Base-by-base conservation (phyloP, 1,284 basidiomycete species). In the Bondarzewia mesenterica region DNA sequence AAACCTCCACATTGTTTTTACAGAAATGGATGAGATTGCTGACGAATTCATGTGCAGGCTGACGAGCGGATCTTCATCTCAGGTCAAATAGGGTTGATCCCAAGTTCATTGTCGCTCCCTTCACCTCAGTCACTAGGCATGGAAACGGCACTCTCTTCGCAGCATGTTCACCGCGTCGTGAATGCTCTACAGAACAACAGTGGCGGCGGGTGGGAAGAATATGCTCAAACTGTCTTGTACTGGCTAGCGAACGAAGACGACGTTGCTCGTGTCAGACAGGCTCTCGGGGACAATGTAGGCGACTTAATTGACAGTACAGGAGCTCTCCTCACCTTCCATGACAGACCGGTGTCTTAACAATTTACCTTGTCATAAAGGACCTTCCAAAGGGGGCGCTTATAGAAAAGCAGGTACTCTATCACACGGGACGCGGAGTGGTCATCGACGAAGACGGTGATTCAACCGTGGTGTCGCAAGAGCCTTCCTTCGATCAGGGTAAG, bases 41-140 rank as follows among this genome's bases (percentile, higher is more conserved):
- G n/a, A 29, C 36, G 8, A 23, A 23, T 1, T 37, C n/a, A 49
- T 48, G 27, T 23, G 21, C 29, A 93, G 88, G 80, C 75, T 37
- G 80, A 79, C 50, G 77, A 86, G 47, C 80, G 80, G 3, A 70
- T 93, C 7, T 92, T 89, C 58, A 74, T 99, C 49, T 95, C 96
- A 0, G 96, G 96, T 3, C 96, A 99, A 63, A 98, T 99, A 43
- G 92, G 93, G 0, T 73, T 99, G 23, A 71, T 88, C 21, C 95
- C 96, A 0, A 70, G 82, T 32, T 80, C 71, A 36, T 72, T 98
- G 38, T 64, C 73, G 0, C 68, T 98, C 5, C 87, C 89, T 1
- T 67, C 71, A 0, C 78, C 82, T 1, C 64, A 60, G 15, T 80
- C 75, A 2, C 65, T 90, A 44, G 63, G 74, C 0, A 57, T 71